A percentile compares a stretch with the other conserved stretches of the same genome.
These are phyloP conservation scores for Mrakia blollopis DNA, from an alignment of 768 basidiomycete genomes.

Conservation along the genomic window DNA sequence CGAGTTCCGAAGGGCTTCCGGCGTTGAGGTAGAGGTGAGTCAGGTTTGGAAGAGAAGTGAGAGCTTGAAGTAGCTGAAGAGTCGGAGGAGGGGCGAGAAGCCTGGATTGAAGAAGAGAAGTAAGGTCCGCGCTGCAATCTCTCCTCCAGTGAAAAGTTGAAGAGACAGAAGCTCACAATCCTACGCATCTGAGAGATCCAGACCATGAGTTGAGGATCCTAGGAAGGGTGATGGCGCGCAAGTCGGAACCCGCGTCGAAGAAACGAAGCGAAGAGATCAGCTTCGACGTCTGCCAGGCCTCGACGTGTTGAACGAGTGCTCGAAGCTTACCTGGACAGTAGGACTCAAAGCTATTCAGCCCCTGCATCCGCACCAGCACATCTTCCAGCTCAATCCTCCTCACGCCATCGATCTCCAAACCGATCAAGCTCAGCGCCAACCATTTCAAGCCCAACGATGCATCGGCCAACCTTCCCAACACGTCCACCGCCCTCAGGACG, in stretches of 20 bases:
- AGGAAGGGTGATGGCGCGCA: not conserved
- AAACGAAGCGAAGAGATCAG: not conserved
- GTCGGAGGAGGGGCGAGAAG: not conserved
- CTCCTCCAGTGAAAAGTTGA: not conserved
- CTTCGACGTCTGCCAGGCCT: not conserved
- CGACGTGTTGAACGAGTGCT: not conserved
- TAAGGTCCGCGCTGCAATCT: not conserved
- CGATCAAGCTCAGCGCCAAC: not conserved
- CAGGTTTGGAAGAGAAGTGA: not conserved
- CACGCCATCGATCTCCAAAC: not conserved
- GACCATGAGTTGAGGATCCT: not conserved
- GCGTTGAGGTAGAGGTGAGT: constrained; percentile 8
- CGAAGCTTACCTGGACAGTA: not conserved
- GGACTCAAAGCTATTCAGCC: not conserved
- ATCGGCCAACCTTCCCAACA: not conserved
- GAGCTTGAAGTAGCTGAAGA: not conserved
- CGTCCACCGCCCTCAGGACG: not conserved
- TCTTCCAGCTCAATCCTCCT: not conserved
- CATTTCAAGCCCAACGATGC: not conserved
- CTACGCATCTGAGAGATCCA: not conserved
- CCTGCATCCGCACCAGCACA: not conserved
- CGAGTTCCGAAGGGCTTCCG: not conserved
- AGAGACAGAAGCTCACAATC: not conserved
- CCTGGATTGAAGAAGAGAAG: not conserved
- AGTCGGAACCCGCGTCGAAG: not conserved